Conservation (phyloP, 179 eudicot species). For the Spinacia oleracea region DNA sequence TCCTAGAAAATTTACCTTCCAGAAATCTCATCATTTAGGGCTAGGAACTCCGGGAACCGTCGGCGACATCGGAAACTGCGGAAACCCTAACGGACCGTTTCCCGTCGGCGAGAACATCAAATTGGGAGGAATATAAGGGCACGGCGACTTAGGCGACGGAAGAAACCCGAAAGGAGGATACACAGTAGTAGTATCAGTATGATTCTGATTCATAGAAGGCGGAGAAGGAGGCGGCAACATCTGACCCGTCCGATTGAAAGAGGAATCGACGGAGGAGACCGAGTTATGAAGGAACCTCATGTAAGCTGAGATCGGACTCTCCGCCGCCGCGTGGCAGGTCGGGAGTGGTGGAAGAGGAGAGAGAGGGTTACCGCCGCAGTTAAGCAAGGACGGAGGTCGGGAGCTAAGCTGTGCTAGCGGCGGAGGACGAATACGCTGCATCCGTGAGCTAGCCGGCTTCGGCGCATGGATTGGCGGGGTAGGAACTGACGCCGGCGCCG, state of each 20-base stretch:
- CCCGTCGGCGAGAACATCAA: slow-evolving; percentile 48
- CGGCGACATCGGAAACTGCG: slow-evolving; percentile 67
- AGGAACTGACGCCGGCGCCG: slow-evolving; percentile 29
- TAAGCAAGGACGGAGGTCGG: slow-evolving; percentile 49
- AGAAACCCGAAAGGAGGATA: slow-evolving; percentile 47
- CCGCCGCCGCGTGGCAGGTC: slow-evolving; percentile 70
- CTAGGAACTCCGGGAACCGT: slow-evolving; percentile 54
- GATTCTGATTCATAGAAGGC: neutral
- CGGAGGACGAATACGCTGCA: slow-evolving; percentile 88
- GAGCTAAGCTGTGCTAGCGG: slow-evolving; percentile 56
- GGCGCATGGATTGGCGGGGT: slow-evolving; percentile 45
- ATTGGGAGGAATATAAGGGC: slow-evolving; percentile 45
- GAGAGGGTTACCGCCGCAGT: slow-evolving; percentile 16
- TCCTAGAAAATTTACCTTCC: slow-evolving; percentile 18
- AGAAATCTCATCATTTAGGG: slow-evolving; percentile 58
- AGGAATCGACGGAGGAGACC: slow-evolving; percentile 23
- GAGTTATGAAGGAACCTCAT: slow-evolving; percentile 62
- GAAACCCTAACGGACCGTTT: slow-evolving; percentile 56
- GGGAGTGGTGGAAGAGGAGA: slow-evolving; percentile 91
- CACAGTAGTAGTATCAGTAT: neutral
- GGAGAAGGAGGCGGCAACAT: slow-evolving; percentile 19
- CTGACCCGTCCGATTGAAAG: slow-evolving; percentile 26
- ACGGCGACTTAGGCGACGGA: slow-evolving; percentile 66
- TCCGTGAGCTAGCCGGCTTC: slow-evolving; percentile 65
- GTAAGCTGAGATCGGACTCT: slow-evolving; percentile 88